phyloP scores from a whole-genome alignment of 352 stramenopile genomes.

The Peronospora belbahrii region DNA sequence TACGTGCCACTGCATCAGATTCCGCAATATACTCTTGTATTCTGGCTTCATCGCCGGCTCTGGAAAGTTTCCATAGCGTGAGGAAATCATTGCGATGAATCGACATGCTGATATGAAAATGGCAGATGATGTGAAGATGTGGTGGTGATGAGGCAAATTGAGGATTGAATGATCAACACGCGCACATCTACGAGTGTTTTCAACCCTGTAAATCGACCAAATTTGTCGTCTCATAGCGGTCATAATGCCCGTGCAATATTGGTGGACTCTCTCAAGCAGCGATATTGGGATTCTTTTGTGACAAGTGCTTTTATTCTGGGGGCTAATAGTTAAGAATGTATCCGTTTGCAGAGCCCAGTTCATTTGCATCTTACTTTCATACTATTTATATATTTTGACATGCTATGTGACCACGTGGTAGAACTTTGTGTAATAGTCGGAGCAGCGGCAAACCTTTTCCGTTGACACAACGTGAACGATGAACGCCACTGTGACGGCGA shows the following conservation, averaged over 20 bases:
- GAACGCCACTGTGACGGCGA: too few species aligned
- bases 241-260: conserved; percentile 8
- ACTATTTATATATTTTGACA: not conserved
- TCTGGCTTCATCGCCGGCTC: conserved; percentile 21
- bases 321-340: conserved; percentile 3
- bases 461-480: too few species aligned
- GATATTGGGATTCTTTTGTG: conserved; percentile 22
- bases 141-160: conserved; percentile 7
- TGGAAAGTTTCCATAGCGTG: conserved; percentile 24
- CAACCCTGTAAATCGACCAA: too few species aligned
- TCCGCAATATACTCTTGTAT: conserved; percentile 24
- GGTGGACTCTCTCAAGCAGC: conserved; percentile 15
- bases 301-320: conserved; percentile 15
- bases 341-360: conserved; percentile 11
- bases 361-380: conserved; percentile 8
- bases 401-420: not conserved
- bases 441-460: too few species aligned
- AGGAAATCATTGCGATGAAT: conserved; percentile 26
- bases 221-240: not conserved
- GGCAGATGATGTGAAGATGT: not conserved
- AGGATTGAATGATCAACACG: conserved; percentile 1
- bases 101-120: conserved; percentile 11
- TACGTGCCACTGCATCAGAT: conserved; percentile 23
- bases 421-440: too few species aligned
- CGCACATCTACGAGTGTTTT: not conserved